A percentile compares a stretch with the other conserved stretches of the same genome.
phyloP scores from a whole-genome alignment of 1,139 yeast genomes.

The Pneumocystis canis region DNA sequence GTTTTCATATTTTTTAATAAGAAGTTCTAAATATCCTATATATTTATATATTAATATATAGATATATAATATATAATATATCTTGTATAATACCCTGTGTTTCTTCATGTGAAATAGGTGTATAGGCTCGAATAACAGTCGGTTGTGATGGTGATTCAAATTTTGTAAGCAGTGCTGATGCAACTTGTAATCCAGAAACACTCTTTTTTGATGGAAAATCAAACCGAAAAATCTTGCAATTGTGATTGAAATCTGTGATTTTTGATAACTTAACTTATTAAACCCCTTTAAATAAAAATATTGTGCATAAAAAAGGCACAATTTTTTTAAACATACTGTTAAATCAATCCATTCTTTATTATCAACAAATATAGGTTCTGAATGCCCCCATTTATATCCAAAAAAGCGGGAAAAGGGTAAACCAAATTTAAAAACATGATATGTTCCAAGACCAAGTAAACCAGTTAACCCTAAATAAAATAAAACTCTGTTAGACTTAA shows the following conservation, averaged over 20 bases:
- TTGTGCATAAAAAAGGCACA: conserved; percentile 26
- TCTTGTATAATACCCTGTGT: conserved; percentile 55
- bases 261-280: conserved; percentile 9
- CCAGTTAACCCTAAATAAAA: not conserved
- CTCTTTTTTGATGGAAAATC: conserved; percentile 55
- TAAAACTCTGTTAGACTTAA: not conserved
- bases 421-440: not conserved
- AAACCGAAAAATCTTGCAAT: conserved; percentile 58
- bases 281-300: conserved; percentile 36
- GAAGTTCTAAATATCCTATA: conserved; percentile 26
- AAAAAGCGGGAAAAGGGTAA: not conserved
- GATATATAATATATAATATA: not conserved
- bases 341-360: conserved; percentile 56
- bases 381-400: not conserved
- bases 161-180: conserved; percentile 70
- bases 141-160: conserved; percentile 60
- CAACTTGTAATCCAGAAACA: conserved; percentile 63
- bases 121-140: conserved; percentile 89
- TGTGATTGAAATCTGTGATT: not conserved
- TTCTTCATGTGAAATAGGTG: conserved; percentile 66
- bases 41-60: too few relatives aligned
- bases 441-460: not conserved
- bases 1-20: conserved; percentile 66
- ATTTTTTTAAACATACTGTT: conserved; percentile 40
- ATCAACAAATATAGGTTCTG: conserved; percentile 10